Base-by-base conservation (phyloP, 1,139 yeast genomes). In the Yamadazyma dendronema region DNA sequence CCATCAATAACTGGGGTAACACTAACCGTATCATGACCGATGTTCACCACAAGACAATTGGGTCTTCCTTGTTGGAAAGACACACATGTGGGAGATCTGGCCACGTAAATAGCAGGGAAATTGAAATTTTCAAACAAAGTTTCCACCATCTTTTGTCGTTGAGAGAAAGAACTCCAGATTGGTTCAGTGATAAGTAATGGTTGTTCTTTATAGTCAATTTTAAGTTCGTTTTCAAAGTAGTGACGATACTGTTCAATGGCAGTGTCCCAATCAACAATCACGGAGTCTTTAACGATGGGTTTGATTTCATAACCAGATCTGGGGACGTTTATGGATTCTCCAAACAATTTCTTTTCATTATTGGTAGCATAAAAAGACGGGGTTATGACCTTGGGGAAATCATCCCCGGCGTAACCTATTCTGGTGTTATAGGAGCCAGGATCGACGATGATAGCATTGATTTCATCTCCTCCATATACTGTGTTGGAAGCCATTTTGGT, bases 1-100 rank as follows among this genome's bases (percentile, higher is more conserved):
- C 98, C 98, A 61, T 92, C 99, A 37, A 90, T 78, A 3, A 92
- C 94, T 0, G 99, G 97, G 1, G 96, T 85, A 2, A 85, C 95
- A 38, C 92, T 80, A 12, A 82, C 73, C 2, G 84, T 67, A 49
- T 85, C 90, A 53, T 89, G 95, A 2, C 99, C 98, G 30, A 90
- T 65, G 59, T 94, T 97, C 29, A 94, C 95, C 24, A 94, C 94
- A 37, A 92, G 67, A 54, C 97, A 95, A 49, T 86, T 88, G 30
- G 96, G 92, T 57, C 96, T 77, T 3, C 97, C 97, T 49, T 87
- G 85, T 16, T 96, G 95, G 63, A 92, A 92, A 5, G 96, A 82
- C 1, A 88, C 81, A 62, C 96, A 87, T 0, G 95, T 87, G 13
- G 97, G 95, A 3, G 83, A 73, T 43, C 90, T 85, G 22, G 90